Percentiles rank a stretch among this genome's conserved stretches.
Evolutionary conservation across 2,329 filamentous ascomycete species (phyloP).

Genomic region (Aspergillus sp.): DNA sequence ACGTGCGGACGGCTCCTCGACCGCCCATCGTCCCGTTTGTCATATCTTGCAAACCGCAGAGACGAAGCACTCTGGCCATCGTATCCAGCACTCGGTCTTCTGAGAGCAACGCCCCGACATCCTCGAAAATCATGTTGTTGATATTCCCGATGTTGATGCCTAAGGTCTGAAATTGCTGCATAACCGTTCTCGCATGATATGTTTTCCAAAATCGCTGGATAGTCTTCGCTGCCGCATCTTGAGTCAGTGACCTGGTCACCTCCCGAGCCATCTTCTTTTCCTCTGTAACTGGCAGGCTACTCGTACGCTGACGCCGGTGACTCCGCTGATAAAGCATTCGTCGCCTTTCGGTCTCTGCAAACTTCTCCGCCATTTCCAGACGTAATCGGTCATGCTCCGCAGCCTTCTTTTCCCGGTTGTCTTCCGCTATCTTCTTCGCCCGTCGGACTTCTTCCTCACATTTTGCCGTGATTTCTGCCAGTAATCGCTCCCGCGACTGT

Average conservation of each 20-base stretch:
- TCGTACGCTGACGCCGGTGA: slow-evolving; percentile 45
- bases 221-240: slow-evolving; percentile 48
- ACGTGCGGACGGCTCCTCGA: slow-evolving; percentile 52
- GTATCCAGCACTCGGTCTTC: slow-evolving; percentile 47
- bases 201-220: slow-evolving; percentile 55
- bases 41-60: slow-evolving; percentile 50
- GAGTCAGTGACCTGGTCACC: slow-evolving; percentile 36
- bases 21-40: slow-evolving; percentile 42
- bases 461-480: slow-evolving; percentile 58
- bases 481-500: slow-evolving; percentile 55
- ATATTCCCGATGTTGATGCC: slow-evolving; percentile 49
- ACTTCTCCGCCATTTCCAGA: slow-evolving; percentile 58
- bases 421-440: slow-evolving; percentile 61
- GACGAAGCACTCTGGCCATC: slow-evolving; percentile 50
- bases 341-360: slow-evolving; percentile 57
- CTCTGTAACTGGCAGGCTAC: slow-evolving; percentile 42
- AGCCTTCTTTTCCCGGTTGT: slow-evolving; percentile 57
- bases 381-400: slow-evolving; percentile 54
- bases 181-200: slow-evolving; percentile 41
- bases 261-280: slow-evolving; percentile 35
- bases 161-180: slow-evolving; percentile 46
- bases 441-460: slow-evolving; percentile 60
- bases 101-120: slow-evolving; percentile 51
- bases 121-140: slow-evolving; percentile 51
- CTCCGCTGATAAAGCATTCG: slow-evolving; percentile 43